Conservation (phyloP, 495 filamentous ascomycete species). For the Paragyromitra xinjiangensis region DNA sequence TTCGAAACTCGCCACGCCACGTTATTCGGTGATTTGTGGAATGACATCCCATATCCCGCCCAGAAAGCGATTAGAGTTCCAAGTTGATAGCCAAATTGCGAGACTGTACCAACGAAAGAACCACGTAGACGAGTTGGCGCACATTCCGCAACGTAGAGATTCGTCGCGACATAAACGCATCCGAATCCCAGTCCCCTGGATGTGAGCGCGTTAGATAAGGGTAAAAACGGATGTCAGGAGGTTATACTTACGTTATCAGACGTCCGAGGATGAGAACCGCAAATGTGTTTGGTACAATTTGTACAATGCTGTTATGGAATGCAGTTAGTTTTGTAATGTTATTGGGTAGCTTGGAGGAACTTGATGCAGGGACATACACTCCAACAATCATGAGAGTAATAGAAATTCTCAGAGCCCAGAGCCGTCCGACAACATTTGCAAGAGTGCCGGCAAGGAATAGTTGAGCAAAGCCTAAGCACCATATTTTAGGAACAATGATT, state of each 20-base stretch:
- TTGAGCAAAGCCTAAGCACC: constrained; percentile 52
- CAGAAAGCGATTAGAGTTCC: constrained; percentile 61
- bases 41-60: constrained; percentile 61
- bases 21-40: constrained; percentile 59
- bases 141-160: constrained; percentile 60
- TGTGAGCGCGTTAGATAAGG: constrained; percentile 9
- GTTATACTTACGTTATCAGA: constrained; percentile 52
- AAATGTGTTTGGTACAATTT: constrained; percentile 60
- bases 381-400: constrained; percentile 59
- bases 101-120: constrained; percentile 59
- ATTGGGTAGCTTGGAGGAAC: not conserved
- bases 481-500: not conserved
- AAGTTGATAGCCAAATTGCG: constrained; percentile 58
- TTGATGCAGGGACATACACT: constrained; percentile 20
- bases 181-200: constrained; percentile 59
- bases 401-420: constrained; percentile 59
- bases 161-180: constrained; percentile 60
- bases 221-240: constrained; percentile 35
- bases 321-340: not conserved
- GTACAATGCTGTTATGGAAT: constrained; percentile 51
- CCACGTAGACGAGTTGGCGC: constrained; percentile 58
- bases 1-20: constrained; percentile 61
- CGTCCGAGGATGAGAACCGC: constrained; percentile 59
- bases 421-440: constrained; percentile 57
- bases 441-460: constrained; percentile 58